Conservation (phyloP, 352 stramenopile genomes). For the Globisporangium emineosum region DNA sequence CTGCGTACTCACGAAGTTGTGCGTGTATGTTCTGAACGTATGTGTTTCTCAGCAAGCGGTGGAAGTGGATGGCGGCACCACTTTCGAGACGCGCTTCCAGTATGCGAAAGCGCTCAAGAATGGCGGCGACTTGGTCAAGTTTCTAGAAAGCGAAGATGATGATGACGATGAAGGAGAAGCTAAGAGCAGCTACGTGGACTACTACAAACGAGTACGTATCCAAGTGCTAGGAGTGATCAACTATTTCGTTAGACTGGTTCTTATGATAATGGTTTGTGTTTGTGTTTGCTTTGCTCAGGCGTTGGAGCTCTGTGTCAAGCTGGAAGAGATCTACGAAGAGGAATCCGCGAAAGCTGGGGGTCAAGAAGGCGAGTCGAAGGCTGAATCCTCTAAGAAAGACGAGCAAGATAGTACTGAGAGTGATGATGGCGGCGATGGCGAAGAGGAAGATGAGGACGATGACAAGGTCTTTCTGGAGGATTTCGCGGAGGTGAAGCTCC, state of each 20-base stretch:
- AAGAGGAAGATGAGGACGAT: conserved; percentile 34
- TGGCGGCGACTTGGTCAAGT: conserved; percentile 62
- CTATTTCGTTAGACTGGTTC: background rate
- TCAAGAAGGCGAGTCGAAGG: background rate
- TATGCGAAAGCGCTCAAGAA: conserved; percentile 72
- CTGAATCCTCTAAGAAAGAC: background rate
- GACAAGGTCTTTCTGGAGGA: conserved; percentile 44
- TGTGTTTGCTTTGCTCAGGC: conserved; percentile 14
- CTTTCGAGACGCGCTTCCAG: conserved; percentile 81
- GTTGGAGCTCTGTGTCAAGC: conserved; percentile 23
- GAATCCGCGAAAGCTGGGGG: conserved; percentile 17
- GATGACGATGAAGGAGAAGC: background rate
- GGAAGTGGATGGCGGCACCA: conserved; percentile 76
- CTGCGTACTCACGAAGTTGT: background rate
- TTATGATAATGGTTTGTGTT: background rate
- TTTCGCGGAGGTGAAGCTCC: conserved; percentile 51
- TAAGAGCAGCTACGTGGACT: conserved; percentile 13
- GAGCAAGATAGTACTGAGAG: conserved; percentile 1
- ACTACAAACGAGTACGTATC: conserved; percentile 23
- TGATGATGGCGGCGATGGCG: background rate
- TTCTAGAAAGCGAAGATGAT: conserved; percentile 33
- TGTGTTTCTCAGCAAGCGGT: conserved; percentile 70
- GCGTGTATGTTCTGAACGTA: too few relatives aligned
- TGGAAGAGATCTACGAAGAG: conserved; percentile 39
- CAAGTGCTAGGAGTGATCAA: too few relatives aligned